A percentile compares a stretch with the other conserved stretches of the same genome.
phyloP scores from a whole-genome alignment of 305 asterid genomes.

The Coffea humblotiana region DNA sequence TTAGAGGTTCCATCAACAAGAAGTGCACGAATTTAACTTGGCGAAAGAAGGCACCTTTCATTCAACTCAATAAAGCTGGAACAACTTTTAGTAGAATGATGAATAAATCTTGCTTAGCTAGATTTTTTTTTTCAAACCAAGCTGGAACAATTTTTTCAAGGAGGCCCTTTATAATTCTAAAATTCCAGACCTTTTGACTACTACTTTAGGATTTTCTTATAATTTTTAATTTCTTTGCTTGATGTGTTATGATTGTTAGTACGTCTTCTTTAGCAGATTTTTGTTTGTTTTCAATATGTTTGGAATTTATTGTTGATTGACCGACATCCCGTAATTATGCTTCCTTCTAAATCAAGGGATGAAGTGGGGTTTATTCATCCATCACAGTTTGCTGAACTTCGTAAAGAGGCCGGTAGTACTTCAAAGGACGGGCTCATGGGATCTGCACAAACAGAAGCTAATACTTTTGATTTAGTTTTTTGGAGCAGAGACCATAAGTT shows the following conservation, averaged over 20 bases:
- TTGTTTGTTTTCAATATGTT: neutral
- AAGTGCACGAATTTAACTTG: neutral
- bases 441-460: conserved; percentile 24
- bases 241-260: neutral
- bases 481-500: conserved; percentile 73
- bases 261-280: neutral
- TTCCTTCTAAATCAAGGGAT: conserved; percentile 48
- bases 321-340: neutral
- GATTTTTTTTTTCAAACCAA: too few relatives aligned
- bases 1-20: neutral
- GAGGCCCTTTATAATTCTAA: neutral
- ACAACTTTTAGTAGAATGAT: neutral
- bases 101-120: neutral
- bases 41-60: neutral
- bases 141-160: too few relatives aligned
- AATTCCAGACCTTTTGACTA: neutral
- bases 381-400: conserved; percentile 56
- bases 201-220: neutral
- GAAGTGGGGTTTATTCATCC: conserved; percentile 93
- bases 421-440: conserved; percentile 20
- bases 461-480: conserved; percentile 37
- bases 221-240: neutral
- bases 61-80: neutral
- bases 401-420: conserved; percentile 37
- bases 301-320: neutral